phyloP scores from a whole-genome alignment of 1,284 basidiomycete species.

The Fistulinella staudtii region DNA sequence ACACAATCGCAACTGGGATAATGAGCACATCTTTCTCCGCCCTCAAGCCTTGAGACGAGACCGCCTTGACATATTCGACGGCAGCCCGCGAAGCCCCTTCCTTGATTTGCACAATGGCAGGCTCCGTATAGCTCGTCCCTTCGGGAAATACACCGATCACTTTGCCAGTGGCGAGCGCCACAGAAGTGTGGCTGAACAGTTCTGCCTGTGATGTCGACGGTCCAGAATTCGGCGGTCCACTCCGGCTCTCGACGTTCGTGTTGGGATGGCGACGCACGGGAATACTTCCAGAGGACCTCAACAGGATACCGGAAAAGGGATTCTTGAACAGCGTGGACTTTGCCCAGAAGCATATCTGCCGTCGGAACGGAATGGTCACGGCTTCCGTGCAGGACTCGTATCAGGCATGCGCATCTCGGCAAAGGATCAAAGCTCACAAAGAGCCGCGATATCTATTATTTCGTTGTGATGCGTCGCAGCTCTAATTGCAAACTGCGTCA shows the following conservation, averaged over 20 bases:
- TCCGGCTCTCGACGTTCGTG: not conserved
- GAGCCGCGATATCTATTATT: constrained; percentile 56
- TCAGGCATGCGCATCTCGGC: not conserved
- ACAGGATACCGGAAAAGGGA: constrained; percentile 50
- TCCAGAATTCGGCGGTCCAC: constrained; percentile 1
- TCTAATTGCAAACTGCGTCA: constrained; percentile 29
- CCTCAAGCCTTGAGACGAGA: not conserved
- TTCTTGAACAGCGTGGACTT: constrained; percentile 63
- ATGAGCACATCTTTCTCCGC: constrained; percentile 41
- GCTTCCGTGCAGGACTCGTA: constrained; percentile 31
- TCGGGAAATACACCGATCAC: constrained; percentile 78
- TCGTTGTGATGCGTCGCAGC: constrained; percentile 67
- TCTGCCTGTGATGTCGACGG: constrained; percentile 44
- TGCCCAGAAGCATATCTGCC: constrained; percentile 76
- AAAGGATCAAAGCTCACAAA: constrained; percentile 34
- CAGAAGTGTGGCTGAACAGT: constrained; percentile 63
- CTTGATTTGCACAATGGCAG: constrained; percentile 64
- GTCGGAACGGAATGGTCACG: constrained; percentile 53
- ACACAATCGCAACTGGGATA: constrained; percentile 69
- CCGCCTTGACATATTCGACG: constrained; percentile 64
- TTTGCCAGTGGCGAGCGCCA: constrained; percentile 52
- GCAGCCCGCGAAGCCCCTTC: constrained; percentile 78
- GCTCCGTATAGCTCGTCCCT: constrained; percentile 62
- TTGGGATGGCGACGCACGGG: constrained; percentile 63
- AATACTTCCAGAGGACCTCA: constrained; percentile 70